A percentile compares a stretch with the other conserved stretches of the same genome.
These are phyloP conservation scores for Poa pratensis DNA, from an alignment of 176 grass and related monocot species.

Conservation along the genomic window DNA sequence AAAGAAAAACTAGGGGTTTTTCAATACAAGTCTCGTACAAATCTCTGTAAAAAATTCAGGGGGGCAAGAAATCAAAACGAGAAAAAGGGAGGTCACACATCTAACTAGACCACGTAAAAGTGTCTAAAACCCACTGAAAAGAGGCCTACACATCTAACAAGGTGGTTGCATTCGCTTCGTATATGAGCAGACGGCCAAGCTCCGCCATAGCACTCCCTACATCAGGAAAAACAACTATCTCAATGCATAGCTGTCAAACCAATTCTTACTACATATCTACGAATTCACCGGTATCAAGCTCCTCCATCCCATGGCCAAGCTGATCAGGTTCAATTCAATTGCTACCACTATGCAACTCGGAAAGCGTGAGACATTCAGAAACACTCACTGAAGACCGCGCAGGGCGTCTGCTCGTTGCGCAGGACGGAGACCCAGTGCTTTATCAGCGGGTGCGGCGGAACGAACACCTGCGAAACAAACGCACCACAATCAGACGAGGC, in stretches of 20 bases:
- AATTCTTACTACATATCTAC: background rate
- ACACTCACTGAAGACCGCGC: constrained; percentile 85
- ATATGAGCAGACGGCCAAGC: constrained; percentile 91
- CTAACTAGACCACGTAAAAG: too few relatives aligned
- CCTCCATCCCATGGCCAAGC: background rate
- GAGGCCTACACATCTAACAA: too few relatives aligned
- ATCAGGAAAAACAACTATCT: constrained; percentile 29
- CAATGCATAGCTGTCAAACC: background rate
- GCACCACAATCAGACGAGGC: constrained; percentile 29
- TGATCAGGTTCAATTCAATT: background rate
- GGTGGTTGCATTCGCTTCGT: too few relatives aligned
- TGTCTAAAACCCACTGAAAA: too few relatives aligned
- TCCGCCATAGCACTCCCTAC: constrained; percentile 92
- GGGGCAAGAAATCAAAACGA: too few relatives aligned
- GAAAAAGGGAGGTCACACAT: too few relatives aligned
- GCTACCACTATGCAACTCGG: too few relatives aligned
- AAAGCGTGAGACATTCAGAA: constrained; percentile 14
- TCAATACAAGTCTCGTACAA: constrained; percentile 34
- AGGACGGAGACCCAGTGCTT: constrained; percentile 98
- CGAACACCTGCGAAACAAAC: constrained; percentile 73
- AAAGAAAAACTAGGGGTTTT: too few relatives aligned
- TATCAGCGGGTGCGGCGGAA: constrained; percentile 94
- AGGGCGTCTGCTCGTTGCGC: constrained; percentile 94
- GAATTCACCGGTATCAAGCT: background rate
- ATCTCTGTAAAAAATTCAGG: constrained; percentile 54